Percentiles rank a stretch among this genome's conserved stretches.
Conservation (phyloP, 176 grass and related monocot genomes). For the Eragrostis nindensis region DNA sequence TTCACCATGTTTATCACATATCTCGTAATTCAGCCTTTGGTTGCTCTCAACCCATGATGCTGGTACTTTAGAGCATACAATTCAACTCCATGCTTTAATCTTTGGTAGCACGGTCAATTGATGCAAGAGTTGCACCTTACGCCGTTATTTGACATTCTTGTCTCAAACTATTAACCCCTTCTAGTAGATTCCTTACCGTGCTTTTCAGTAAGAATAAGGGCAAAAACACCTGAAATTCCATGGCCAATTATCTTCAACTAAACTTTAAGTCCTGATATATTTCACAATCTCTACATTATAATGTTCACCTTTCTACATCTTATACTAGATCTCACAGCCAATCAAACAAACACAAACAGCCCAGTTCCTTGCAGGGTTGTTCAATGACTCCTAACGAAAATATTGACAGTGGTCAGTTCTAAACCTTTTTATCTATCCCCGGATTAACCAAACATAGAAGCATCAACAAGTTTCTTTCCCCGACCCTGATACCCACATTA, state of each 20-base stretch:
- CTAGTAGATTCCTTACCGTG: not conserved
- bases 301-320: slow-evolving; percentile 1
- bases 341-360: not conserved
- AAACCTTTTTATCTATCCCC: no score
- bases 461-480: not conserved
- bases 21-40: not conserved
- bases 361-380: not conserved
- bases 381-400: not conserved
- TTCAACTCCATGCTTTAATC: not conserved
- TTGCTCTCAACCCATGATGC: not conserved
- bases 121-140: not conserved
- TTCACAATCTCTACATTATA: slow-evolving; percentile 5
- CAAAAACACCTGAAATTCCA: not conserved
- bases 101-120: not conserved
- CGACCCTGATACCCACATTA: not conserved
- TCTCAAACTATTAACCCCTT: not conserved
- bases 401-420: not conserved
- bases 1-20: not conserved
- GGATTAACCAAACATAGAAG: not conserved
- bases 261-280: not conserved
- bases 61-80: not conserved
- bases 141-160: not conserved
- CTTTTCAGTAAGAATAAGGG: not conserved
- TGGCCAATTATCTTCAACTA: not conserved
- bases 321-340: not conserved